phyloP scores from a whole-genome alignment of 2,329 filamentous ascomycete genomes.

The Helotiales sp. region DNA sequence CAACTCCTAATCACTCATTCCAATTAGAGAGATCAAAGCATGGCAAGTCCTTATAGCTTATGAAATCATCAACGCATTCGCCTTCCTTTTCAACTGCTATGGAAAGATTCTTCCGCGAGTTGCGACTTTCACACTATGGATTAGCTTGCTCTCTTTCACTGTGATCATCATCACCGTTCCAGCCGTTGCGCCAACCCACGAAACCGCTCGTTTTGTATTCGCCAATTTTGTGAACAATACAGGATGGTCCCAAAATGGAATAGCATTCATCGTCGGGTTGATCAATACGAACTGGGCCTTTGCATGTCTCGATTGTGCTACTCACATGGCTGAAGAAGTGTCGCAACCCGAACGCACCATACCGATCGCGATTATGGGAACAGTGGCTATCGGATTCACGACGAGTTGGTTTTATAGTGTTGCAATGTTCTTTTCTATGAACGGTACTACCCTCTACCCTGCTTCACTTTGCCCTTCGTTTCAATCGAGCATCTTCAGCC shows the following conservation, averaged over 20 bases:
- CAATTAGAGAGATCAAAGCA: slow-evolving; percentile 31
- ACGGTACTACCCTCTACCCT: background rate
- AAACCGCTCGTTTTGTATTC: slow-evolving; percentile 50
- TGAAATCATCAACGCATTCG: slow-evolving; percentile 38
- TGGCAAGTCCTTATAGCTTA: slow-evolving; percentile 44
- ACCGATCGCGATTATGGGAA: slow-evolving; percentile 42
- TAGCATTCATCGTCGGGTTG: slow-evolving; percentile 51
- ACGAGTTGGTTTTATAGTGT: slow-evolving; percentile 51
- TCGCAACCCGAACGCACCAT: slow-evolving; percentile 40
- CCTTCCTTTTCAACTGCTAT: slow-evolving; percentile 41
- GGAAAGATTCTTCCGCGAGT: slow-evolving; percentile 36
- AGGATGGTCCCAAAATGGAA: slow-evolving; percentile 47
- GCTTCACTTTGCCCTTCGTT: background rate
- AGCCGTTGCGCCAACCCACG: slow-evolving; percentile 46
- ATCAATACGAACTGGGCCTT: slow-evolving; percentile 49
- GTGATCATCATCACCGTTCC: slow-evolving; percentile 49
- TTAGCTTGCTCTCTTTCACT: slow-evolving; percentile 43
- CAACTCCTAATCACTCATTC: background rate
- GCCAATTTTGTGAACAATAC: slow-evolving; percentile 53
- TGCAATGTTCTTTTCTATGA: slow-evolving; percentile 51
- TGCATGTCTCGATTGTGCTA: slow-evolving; percentile 48
- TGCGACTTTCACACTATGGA: slow-evolving; percentile 34
- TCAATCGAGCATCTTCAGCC: no score
- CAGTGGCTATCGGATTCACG: slow-evolving; percentile 49
- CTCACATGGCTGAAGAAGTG: slow-evolving; percentile 53